A percentile compares a stretch with the other conserved stretches of the same genome.
Conservation (phyloP, 163 green algal species). For the Scenedesmus sp. region DNA sequence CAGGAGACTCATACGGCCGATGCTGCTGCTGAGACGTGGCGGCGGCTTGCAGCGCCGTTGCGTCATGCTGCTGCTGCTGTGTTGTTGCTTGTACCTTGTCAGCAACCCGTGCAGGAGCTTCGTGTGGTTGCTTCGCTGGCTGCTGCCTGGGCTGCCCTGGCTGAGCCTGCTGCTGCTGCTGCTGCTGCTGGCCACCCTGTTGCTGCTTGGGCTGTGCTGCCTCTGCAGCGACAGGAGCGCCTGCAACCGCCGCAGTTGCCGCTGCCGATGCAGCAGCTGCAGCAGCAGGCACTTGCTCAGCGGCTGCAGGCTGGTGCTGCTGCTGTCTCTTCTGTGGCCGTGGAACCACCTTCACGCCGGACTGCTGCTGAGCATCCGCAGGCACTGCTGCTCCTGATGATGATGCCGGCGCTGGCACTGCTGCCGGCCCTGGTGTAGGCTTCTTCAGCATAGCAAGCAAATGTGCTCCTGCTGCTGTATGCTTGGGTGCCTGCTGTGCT, state of each 20-base stretch:
- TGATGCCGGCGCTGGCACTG: neutral
- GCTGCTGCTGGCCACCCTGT: neutral
- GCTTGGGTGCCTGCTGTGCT: neutral
- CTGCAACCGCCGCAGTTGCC: neutral
- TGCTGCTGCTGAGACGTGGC: slow-evolving; percentile 13
- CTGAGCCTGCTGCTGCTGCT: slow-evolving; percentile 13
- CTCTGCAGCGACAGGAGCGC: neutral
- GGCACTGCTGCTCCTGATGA: neutral
- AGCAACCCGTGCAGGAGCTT: neutral
- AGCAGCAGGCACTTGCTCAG: neutral
- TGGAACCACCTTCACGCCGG: slow-evolving; percentile 32
- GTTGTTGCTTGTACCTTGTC: neutral
- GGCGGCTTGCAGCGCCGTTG: neutral
- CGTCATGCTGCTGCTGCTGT: neutral
- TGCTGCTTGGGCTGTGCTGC: slow-evolving; percentile 12
- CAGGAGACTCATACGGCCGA: neutral
- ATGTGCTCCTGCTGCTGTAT: neutral
- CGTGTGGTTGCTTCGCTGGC: neutral
- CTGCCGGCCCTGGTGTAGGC: neutral
- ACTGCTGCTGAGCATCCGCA: slow-evolving; percentile 10
- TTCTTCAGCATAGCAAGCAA: slow-evolving; percentile 43
- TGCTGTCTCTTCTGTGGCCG: slow-evolving; percentile 11
- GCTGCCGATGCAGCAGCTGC: neutral
- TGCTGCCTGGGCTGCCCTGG: neutral
- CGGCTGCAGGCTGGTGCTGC: neutral